Evolutionary conservation across 768 basidiomycete genomes (phyloP).

Genomic region (Hericium rajendrae): DNA sequence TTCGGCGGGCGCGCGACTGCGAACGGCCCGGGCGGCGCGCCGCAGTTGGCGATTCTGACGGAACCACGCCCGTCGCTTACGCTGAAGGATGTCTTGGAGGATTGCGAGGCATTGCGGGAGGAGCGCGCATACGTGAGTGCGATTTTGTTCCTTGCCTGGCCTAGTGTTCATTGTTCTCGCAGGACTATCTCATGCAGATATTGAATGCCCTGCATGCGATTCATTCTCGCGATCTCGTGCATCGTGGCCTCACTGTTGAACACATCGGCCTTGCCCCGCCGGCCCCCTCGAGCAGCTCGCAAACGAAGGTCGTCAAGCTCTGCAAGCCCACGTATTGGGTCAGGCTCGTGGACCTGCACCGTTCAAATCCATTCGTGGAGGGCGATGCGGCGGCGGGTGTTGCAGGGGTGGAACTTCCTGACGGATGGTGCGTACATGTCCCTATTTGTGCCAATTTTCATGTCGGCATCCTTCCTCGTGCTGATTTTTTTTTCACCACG

Average conservation of each 20-base stretch:
- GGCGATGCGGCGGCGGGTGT: constrained; percentile 7
- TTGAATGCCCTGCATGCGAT: constrained; percentile 59
- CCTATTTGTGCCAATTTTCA: not conserved
- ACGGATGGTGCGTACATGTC: constrained; percentile 34
- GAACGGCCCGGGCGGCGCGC: constrained; percentile 16
- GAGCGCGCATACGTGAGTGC: constrained; percentile 55
- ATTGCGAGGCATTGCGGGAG: constrained; percentile 65
- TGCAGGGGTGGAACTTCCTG: constrained; percentile 17
- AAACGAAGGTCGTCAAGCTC: constrained; percentile 63
- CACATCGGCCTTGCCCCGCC: constrained; percentile 52
- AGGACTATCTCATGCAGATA: constrained; percentile 74
- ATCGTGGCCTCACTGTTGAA: constrained; percentile 53
- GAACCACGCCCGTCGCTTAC: constrained; percentile 62
- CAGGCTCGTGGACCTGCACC: constrained; percentile 68
- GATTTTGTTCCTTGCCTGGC: constrained; percentile 1
- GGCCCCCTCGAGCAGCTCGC: constrained; percentile 28
- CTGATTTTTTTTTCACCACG: constrained; percentile 2
- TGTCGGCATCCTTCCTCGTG: not conserved
- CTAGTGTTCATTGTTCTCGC: not conserved
- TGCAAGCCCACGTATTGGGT: constrained; percentile 64
- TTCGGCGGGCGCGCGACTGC: constrained; percentile 23
- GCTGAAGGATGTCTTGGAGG: constrained; percentile 65
- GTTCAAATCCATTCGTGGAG: constrained; percentile 68
- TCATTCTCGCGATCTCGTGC: constrained; percentile 56
- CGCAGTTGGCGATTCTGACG: constrained; percentile 56